Percentiles rank a stretch among this genome's conserved stretches.
These are phyloP conservation scores for Cystobasidium onofrii DNA, from an alignment of 768 basidiomycete species.

Conservation along the genomic window DNA sequence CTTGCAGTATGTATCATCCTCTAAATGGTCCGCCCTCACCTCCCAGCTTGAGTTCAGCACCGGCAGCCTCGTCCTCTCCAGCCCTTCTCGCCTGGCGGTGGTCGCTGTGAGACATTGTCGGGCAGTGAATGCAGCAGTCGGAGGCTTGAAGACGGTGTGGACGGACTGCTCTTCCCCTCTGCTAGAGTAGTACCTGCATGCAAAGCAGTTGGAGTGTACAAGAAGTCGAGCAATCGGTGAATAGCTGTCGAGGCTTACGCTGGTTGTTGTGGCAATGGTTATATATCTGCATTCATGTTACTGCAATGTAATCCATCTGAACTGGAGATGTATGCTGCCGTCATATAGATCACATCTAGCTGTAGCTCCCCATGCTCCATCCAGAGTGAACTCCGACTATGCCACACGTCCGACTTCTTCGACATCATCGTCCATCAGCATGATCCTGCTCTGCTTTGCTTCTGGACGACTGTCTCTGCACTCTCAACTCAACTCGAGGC, in stretches of 20 bases:
- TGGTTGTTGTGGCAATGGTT: no score
- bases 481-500: neutral
- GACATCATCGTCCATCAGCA: neutral
- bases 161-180: no score
- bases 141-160: neutral
- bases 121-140: neutral
- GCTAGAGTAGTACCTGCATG: neutral
- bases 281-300: no score
- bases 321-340: no score
- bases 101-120: conserved; percentile 11
- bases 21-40: neutral
- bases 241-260: no score
- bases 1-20: neutral
- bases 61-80: conserved; percentile 28
- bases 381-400: no score
- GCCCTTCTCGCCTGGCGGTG: conserved; percentile 16
- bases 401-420: no score
- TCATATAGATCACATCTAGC: no score
- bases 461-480: neutral
- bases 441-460: neutral
- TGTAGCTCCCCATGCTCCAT: no score
- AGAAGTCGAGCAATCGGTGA: neutral
- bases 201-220: neutral
- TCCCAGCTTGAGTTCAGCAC: conserved; percentile 29
- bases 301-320: no score